These are phyloP conservation scores for Diplocarpon mali DNA, from an alignment of 2,329 filamentous ascomycete species.

Conservation along the genomic window DNA sequence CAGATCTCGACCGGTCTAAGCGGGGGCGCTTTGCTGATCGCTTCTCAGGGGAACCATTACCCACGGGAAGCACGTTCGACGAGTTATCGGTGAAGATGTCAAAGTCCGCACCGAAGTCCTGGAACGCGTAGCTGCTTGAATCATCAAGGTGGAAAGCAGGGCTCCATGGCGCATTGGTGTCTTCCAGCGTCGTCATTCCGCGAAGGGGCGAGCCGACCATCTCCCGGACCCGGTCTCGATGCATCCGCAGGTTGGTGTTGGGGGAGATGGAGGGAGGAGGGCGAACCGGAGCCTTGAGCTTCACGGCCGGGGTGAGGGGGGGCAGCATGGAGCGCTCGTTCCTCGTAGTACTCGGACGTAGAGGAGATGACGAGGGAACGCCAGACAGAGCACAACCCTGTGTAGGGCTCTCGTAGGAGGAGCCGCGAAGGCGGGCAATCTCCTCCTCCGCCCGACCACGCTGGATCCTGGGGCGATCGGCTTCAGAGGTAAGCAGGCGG, in stretches of 20 bases:
- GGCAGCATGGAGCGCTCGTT: conserved; percentile 49
- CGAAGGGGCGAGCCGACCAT: conserved; percentile 72
- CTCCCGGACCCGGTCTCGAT: conserved; percentile 70
- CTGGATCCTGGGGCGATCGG: conserved; percentile 70
- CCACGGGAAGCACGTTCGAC: conserved; percentile 35
- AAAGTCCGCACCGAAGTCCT: conserved; percentile 42
- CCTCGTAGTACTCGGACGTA: conserved; percentile 34
- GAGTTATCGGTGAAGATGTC: conserved; percentile 46
- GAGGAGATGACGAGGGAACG: conserved; percentile 56
- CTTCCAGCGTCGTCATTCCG: conserved; percentile 38
- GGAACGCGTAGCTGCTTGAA: conserved; percentile 37
- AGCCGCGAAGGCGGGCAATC: conserved; percentile 84
- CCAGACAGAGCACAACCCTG: conserved; percentile 43
- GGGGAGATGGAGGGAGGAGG: conserved; percentile 70
- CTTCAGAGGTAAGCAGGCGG: conserved; percentile 63
- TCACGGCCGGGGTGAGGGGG: conserved; percentile 73
- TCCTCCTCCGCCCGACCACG: conserved; percentile 90
- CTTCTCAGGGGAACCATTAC: conserved; percentile 56
- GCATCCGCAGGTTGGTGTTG: conserved; percentile 81
- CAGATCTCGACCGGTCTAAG: conserved; percentile 51
- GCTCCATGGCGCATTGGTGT: conserved; percentile 46
- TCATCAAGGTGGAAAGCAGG: conserved; percentile 52
- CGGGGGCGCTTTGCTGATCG: conserved; percentile 47
- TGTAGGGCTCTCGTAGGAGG: conserved; percentile 84
- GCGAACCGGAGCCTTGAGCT: conserved; percentile 55